Base-by-base conservation (phyloP, 2,329 filamentous ascomycete species). In the Colletotrichum falcatum region DNA sequence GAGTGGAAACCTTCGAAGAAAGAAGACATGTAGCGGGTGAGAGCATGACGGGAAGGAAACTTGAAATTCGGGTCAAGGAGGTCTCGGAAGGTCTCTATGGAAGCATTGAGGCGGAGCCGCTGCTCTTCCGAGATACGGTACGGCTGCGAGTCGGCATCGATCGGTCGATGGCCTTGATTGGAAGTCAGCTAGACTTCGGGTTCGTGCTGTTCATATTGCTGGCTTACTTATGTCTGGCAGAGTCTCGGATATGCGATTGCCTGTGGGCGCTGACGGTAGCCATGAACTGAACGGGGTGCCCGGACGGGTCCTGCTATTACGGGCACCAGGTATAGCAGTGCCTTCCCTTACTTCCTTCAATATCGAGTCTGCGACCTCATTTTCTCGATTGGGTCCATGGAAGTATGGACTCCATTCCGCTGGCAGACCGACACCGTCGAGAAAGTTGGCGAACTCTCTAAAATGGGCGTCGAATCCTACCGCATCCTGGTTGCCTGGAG, bases 321-420 rank as follows among this genome's bases (percentile, higher is more conserved):
- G 66, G 16, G 55, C 49, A 16, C 28, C 67, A 2, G 73, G 65
- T 7, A 68, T 67, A 9, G 69, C 60, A 3, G 73, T 62, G 23
- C 72, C 72, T 35, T 63, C 68, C 42, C 71, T 62, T 16, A 66
- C 63, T 42, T 74, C 72, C 37, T 69, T 69, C 44, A 75, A 48
- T 5, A 65, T 61, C n/a, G 75, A 66, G 44, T 78, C 77, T 2
- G 76, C 33, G 9, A 74, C 53, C 3, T 75, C 73, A 5, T 77
- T 67, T 33, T 74, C 71, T 30, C 73, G 66, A 28, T 75, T 73
- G 20, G 75, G 75, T 6, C 75, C 74, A 14, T 80, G 73, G 53
- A 82, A 79, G 64, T 80, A 81, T 0, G 80, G 80, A 58, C 79
- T 80, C 80, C 80, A 81, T 73, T 81, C 79, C 1, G 80, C 77